These are phyloP conservation scores for Neopestalotiopsis sp. DNA, from an alignment of 2,329 filamentous ascomycete genomes.

Conservation along the genomic window DNA sequence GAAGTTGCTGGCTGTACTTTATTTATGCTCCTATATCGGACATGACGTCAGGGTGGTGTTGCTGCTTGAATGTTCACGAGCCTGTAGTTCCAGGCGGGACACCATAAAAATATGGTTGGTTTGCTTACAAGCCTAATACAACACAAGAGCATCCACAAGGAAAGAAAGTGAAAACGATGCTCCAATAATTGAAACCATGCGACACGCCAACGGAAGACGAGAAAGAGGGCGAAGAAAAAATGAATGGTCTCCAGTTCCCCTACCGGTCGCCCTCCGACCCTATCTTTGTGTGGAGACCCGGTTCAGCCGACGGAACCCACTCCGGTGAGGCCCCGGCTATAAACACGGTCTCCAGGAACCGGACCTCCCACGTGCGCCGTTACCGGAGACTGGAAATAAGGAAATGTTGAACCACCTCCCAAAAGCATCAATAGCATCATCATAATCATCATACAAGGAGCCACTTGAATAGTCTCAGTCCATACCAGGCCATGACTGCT, in stretches of 20 bases:
- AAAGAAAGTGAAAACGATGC: background rate
- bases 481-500: slow-evolving; percentile 21
- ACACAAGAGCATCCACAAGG: background rate
- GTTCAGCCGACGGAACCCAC: slow-evolving; percentile 15
- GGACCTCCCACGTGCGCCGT: slow-evolving; percentile 3
- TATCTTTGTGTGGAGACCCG: slow-evolving; percentile 2
- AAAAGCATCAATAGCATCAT: slow-evolving; percentile 1
- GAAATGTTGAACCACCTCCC: background rate
- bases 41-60: slow-evolving; percentile 14
- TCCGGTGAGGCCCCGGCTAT: slow-evolving; percentile 9
- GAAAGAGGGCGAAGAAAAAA: background rate
- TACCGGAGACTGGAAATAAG: slow-evolving; percentile 1
- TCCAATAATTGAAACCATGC: background rate
- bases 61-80: background rate
- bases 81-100: background rate
- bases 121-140: background rate
- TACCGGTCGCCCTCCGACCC: slow-evolving; percentile 9
- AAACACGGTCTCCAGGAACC: background rate
- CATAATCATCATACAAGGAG: background rate
- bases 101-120: background rate
- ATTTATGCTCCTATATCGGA: slow-evolving; percentile 11
- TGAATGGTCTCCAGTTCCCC: background rate
- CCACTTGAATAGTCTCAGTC: slow-evolving; percentile 18
- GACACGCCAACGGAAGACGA: background rate
- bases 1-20: background rate